Conservation (phyloP, 2,329 filamentous ascomycete genomes). For the Diplodia mutila region DNA sequence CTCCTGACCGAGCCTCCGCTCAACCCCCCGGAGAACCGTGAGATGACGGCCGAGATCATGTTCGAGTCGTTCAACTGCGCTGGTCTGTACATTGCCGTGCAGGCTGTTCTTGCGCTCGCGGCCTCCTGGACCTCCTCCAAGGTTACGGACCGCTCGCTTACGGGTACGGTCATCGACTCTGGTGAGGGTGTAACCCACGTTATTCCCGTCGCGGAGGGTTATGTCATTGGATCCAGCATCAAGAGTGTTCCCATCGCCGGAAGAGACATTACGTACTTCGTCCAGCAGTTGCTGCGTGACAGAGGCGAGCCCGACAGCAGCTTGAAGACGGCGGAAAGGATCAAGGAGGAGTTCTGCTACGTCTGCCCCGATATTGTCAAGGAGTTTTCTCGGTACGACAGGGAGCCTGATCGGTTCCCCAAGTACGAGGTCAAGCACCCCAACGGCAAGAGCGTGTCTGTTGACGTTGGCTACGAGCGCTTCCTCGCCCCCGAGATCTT, state of each 20-base stretch:
- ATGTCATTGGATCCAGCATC: slow-evolving; percentile 98
- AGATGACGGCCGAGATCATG: slow-evolving; percentile 99
- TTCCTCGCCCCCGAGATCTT: slow-evolving; percentile 99
- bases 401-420: slow-evolving; percentile 83
- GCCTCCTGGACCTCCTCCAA: slow-evolving; percentile 99
- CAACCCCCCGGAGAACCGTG: slow-evolving; percentile 97
- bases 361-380: slow-evolving; percentile 99
- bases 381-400: slow-evolving; percentile 93
- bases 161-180: slow-evolving; percentile 97
- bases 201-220: slow-evolving; percentile 96
- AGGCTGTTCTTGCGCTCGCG: slow-evolving; percentile 92
- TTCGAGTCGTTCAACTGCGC: slow-evolving; percentile 99
- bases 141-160: slow-evolving; percentile 92
- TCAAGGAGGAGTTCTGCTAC: slow-evolving; percentile 99
- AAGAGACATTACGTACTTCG: slow-evolving; percentile 98
- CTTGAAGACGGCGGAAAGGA: slow-evolving; percentile 94
- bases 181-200: slow-evolving; percentile 99
- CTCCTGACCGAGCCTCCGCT: slow-evolving; percentile 97
- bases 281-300: slow-evolving; percentile 93
- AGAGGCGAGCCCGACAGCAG: slow-evolving; percentile 96
- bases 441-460: slow-evolving; percentile 79
- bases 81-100: slow-evolving; percentile 97
- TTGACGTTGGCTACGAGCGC: slow-evolving; percentile 96
- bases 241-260: slow-evolving; percentile 98
- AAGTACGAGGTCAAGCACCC: slow-evolving; percentile 87